A percentile compares a stretch with the other conserved stretches of the same genome.
Conservation (phyloP, 2,329 filamentous ascomycete species). For the Fusarium mexicanum region DNA sequence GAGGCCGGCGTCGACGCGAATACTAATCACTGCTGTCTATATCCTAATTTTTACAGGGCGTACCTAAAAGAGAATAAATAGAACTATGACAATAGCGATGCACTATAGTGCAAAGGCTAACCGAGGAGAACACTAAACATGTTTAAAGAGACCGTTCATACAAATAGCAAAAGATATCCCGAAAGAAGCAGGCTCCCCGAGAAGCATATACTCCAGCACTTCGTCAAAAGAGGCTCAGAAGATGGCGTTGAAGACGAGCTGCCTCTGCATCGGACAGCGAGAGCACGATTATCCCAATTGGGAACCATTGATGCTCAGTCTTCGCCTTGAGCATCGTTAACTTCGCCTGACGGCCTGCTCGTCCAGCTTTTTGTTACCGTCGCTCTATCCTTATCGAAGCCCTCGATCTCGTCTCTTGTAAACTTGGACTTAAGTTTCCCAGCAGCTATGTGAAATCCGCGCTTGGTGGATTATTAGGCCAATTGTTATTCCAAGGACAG, state of each 20-base stretch:
- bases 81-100: not conserved
- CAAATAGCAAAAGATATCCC: too few relatives aligned
- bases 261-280: not conserved
- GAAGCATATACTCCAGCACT: accelerated
- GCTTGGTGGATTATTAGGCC: not conserved
- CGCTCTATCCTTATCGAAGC: not conserved
- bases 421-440: not conserved
- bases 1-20: too few relatives aligned
- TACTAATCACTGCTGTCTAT: not conserved
- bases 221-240: not conserved
- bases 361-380: not conserved
- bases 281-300: not conserved
- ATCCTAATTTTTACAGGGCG: not conserved
- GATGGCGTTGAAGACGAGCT: accelerated
- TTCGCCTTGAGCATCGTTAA: not conserved
- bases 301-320: not conserved
- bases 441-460: not conserved
- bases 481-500: not conserved
- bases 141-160: too few relatives aligned
- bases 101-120: too few relatives aligned
- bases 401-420: not conserved
- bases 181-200: accelerated
- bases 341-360: not conserved
- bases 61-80: not conserved
- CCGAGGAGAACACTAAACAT: too few relatives aligned